These are phyloP conservation scores for Posidonia australis DNA, from an alignment of 106 monocot genomes.

Conservation along the genomic window DNA sequence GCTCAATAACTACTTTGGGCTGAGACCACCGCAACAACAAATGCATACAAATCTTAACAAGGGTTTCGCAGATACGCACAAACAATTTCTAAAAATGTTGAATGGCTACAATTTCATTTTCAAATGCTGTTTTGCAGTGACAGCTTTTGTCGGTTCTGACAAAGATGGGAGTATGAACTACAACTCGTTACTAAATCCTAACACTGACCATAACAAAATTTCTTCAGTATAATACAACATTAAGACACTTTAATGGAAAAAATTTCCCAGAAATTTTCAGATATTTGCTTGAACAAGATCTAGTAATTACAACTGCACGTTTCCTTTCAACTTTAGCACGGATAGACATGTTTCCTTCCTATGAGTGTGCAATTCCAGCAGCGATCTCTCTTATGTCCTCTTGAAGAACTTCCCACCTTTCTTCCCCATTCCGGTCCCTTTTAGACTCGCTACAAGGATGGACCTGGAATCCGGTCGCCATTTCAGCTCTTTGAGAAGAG, in stretches of 20 bases:
- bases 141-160: no score
- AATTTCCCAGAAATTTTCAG: background rate
- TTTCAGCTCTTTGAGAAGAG: slow-evolving; percentile 74
- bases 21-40: no score
- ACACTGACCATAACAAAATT: background rate
- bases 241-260: background rate
- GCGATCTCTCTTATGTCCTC: background rate
- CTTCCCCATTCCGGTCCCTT: slow-evolving; percentile 75
- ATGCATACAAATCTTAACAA: no score
- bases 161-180: background rate
- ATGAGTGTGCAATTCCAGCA: background rate
- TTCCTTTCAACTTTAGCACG: background rate
- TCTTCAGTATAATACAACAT: background rate
- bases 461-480: slow-evolving; percentile 88
- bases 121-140: no score
- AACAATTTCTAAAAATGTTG: no score
- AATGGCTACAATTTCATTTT: no score
- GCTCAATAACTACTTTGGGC: no score
- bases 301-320: background rate
- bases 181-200: background rate
- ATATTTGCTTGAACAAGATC: slow-evolving; percentile 3
- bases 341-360: background rate
- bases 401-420: slow-evolving; percentile 82
- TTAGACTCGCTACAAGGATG: slow-evolving; percentile 44
- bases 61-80: no score